phyloP scores from a whole-genome alignment of 2,329 filamentous ascomycete species.

The Penicillium crustosum region DNA sequence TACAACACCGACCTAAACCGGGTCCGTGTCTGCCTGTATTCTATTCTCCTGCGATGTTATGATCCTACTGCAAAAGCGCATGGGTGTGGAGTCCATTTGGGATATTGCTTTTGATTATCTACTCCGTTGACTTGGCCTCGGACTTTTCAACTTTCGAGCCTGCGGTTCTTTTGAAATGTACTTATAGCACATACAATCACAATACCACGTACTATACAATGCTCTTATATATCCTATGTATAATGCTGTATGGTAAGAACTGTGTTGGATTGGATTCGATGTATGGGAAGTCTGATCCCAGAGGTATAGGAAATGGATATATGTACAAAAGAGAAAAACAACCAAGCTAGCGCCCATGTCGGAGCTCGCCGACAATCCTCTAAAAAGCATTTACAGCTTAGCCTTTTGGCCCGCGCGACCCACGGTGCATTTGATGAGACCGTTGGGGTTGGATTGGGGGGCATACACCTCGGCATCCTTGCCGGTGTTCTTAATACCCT shows the following conservation, averaged over 20 bases:
- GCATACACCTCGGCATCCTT: slow-evolving; percentile 94
- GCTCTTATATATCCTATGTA: neutral
- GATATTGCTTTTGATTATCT: slow-evolving; percentile 21
- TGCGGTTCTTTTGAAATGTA: slow-evolving; percentile 20
- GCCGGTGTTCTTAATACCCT: slow-evolving; percentile 90
- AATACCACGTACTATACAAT: slow-evolving; percentile 15
- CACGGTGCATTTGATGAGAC: slow-evolving; percentile 92
- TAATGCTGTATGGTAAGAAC: neutral
- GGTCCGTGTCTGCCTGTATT: slow-evolving; percentile 21
- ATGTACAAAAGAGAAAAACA: slow-evolving; percentile 21
- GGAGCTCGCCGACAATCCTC: slow-evolving; percentile 4
- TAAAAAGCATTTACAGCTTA: slow-evolving; percentile 30
- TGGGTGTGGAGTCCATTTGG: slow-evolving; percentile 41
- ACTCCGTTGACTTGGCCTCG: slow-evolving; percentile 9
- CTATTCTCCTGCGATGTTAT: slow-evolving; percentile 32
- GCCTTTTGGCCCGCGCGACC: slow-evolving; percentile 35
- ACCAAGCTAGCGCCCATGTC: slow-evolving; percentile 3
- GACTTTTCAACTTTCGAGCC: slow-evolving; percentile 10
- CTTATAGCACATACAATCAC: slow-evolving; percentile 21
- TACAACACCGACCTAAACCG: slow-evolving; percentile 2
- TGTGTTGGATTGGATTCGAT: neutral
- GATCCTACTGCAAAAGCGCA: slow-evolving; percentile 40
- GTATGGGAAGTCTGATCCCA: slow-evolving; percentile 5
- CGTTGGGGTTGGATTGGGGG: slow-evolving; percentile 89
- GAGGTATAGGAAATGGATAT: slow-evolving; percentile 26